A percentile compares a stretch with the other conserved stretches of the same genome.
phyloP scores from a whole-genome alignment of 2,329 filamentous ascomycete species.

The Cryphonectria carpinicola region DNA sequence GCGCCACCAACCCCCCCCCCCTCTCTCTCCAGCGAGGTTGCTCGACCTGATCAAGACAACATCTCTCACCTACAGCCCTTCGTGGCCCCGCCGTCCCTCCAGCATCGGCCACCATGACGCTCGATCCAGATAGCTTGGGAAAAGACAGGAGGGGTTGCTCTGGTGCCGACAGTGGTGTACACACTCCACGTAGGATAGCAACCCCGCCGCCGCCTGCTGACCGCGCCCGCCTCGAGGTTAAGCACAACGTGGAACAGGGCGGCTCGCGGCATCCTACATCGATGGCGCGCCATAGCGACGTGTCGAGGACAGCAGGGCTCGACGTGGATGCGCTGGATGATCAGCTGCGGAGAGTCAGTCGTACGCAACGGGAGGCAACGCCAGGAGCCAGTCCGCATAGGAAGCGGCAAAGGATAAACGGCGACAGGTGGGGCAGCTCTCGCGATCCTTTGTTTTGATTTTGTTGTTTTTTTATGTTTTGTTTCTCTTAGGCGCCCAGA shows the following conservation, averaged over 20 bases:
- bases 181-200: conserved; percentile 32
- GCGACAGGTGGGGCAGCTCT: conserved; percentile 57
- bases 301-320: conserved; percentile 43
- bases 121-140: conserved; percentile 21
- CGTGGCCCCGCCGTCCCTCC: neutral
- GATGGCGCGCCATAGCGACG: conserved; percentile 42
- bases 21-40: neutral
- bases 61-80: conserved; percentile 1
- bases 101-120: conserved; percentile 19
- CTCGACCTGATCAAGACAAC: neutral
- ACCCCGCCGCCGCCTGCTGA: conserved; percentile 42
- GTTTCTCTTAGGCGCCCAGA: neutral
- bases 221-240: conserved; percentile 47
- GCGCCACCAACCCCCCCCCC: neutral
- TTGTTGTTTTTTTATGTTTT: neutral
- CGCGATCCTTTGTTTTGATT: neutral
- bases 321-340: conserved; percentile 56
- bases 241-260: conserved; percentile 43
- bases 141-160: conserved; percentile 24
- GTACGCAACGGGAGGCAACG: conserved; percentile 55
- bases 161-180: conserved; percentile 28
- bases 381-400: conserved; percentile 59
- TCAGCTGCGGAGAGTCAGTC: conserved; percentile 56
- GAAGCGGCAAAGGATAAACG: conserved; percentile 64
- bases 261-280: conserved; percentile 41